Evolutionary conservation across 331 rosid species (phyloP), one percentile per base, ranked within the genome.

Genomic region (Acacia concinna): DNA sequence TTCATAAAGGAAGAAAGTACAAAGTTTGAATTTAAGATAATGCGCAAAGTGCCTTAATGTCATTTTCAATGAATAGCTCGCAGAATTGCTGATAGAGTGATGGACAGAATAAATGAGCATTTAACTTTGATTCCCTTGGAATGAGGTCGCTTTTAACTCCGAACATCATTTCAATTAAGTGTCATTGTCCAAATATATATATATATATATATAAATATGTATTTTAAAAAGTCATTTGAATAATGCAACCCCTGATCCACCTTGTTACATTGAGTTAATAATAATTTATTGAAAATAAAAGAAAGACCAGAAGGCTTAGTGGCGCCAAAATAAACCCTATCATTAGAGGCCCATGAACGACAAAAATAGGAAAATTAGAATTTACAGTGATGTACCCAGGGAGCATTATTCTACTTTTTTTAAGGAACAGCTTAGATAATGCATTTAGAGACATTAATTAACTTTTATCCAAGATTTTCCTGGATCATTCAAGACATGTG

Each of bases 21-120:
- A 31, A 54, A 40, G 35, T 67, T 81, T 38, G 64, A 54, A 54
- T 54, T n/a, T 21, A 54, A n/a, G 62, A 54, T 54, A 21, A 54
- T 38, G 59, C 51, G 20, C 8, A 13, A 27, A 27, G 46, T 49
- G 37, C 35, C 15, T 6, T 54, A 57, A 60, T 47, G 30, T 51
- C 10, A 77, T 77, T 71, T 78, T 49, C 47, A 77, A 82, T 40
- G 27, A 49, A 54, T 63, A 76, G 23, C 32, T 71, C 49, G n/a
- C n/a, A n/a, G 20, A 60, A 47, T 62, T 1, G 73, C 23, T 8
- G 44, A 40, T 60, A 59, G 35, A 70, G 69, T 59, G 34, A 27
- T 13, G 27, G 18, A 59, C 20, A 59, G 66, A 18, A 59, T 18
- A 59, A 57, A 56, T 56, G 63, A 56, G 34, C 20, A 27, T 27